phyloP scores from a whole-genome alignment of 129 eudicot species.

The Escallonia rubra region DNA sequence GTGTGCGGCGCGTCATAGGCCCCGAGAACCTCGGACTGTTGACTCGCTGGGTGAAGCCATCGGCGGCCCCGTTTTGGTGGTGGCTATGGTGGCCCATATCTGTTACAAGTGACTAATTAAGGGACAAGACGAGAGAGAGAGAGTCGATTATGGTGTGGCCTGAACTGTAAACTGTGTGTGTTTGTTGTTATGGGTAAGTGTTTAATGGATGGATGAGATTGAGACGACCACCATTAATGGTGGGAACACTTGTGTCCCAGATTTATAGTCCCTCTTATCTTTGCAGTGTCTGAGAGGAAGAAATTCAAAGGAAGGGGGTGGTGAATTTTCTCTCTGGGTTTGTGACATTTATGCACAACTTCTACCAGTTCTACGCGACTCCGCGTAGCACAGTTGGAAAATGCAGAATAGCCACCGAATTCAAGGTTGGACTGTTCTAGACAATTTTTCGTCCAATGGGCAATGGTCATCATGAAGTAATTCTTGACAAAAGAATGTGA shows the following conservation, averaged over 20 bases:
- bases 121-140: background rate
- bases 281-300: too few species aligned
- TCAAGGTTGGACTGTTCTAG: too few species aligned
- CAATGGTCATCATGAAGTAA: too few species aligned
- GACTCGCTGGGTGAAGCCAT: constrained; percentile 56
- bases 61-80: constrained; percentile 31
- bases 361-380: too few species aligned
- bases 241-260: background rate
- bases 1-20: constrained; percentile 92
- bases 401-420: too few species aligned
- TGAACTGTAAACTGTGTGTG: background rate
- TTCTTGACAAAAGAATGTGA: too few species aligned
- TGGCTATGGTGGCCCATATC: constrained; percentile 18
- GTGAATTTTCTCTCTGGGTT: too few species aligned
- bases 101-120: background rate
- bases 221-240: constrained; percentile 5
- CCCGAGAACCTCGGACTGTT: constrained; percentile 89
- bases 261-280: too few species aligned
- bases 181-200: background rate
- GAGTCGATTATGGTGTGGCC: background rate
- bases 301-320: too few species aligned
- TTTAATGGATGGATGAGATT: background rate
- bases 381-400: too few species aligned
- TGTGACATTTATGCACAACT: too few species aligned
- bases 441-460: too few species aligned